These are phyloP conservation scores for Leptographium lundbergii DNA, from an alignment of 2,329 filamentous ascomycete genomes.

Conservation along the genomic window DNA sequence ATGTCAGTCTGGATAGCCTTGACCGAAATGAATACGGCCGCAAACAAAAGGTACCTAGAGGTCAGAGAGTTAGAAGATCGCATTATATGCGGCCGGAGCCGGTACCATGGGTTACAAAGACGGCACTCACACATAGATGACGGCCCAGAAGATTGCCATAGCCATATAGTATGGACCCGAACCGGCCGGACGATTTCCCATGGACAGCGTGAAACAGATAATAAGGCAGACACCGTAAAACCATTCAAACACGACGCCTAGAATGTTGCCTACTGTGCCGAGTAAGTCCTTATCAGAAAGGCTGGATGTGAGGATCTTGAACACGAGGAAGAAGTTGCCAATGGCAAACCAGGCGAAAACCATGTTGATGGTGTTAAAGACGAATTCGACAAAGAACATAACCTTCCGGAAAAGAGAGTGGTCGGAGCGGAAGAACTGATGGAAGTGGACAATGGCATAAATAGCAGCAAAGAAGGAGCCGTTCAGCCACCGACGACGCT, in stretches of 20 bases:
- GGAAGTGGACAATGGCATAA: conserved; percentile 89
- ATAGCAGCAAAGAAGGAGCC: conserved; percentile 97
- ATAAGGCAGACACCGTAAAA: conserved; percentile 84
- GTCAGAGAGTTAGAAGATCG: conserved; percentile 11
- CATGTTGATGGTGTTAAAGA: conserved; percentile 93
- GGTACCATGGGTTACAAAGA: background rate
- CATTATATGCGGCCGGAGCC: too few species aligned
- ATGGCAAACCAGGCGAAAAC: conserved; percentile 98
- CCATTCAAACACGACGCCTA: conserved; percentile 91
- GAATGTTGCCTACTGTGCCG: conserved; percentile 62
- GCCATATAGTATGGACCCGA: conserved; percentile 89
- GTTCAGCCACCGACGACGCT: conserved; percentile 94
- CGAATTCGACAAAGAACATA: conserved; percentile 83
- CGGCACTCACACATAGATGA: conserved; percentile 70
- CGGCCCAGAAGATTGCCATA: conserved; percentile 97
- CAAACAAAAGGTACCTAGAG: conserved; percentile 76
- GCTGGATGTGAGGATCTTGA: conserved; percentile 88
- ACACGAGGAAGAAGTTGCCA: conserved; percentile 97
- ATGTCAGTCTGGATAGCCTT: conserved; percentile 67
- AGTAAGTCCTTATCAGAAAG: conserved; percentile 58
- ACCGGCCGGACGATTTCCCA: conserved; percentile 90
- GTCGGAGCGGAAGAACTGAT: conserved; percentile 88
- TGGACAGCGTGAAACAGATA: conserved; percentile 85
- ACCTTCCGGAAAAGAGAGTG: conserved; percentile 80
- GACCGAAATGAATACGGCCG: conserved; percentile 87